Base-by-base conservation (phyloP, 352 stramenopile species). In the Hyaloperonospora brassicae region DNA sequence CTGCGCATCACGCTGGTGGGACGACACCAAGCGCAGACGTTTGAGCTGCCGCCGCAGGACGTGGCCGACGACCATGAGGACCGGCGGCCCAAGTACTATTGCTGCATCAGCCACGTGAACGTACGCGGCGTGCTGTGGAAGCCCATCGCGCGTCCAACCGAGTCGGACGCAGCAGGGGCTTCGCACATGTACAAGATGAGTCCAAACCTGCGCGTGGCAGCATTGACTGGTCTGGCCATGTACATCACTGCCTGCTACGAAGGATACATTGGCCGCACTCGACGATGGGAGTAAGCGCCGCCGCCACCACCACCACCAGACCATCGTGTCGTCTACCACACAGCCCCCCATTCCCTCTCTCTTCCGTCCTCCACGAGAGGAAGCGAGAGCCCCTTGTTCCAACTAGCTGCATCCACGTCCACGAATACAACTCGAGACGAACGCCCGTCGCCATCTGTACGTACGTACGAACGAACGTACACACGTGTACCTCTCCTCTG, bases 51-150 rank as follows among this genome's bases (percentile, higher is more conserved):
- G 6, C 76, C 80, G 6, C 53, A 64, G 22, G 68, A 61, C 63
- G 62, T 85, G 45, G 64, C 83, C 42, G 48, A 52, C 11, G 68
- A 59, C 9, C 43, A 70, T 5, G 67, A 76, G 38, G 70, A 85
- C 41, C 64, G 55, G 35, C 47, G 59, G 45, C 81, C 79, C 9
- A 89, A 89, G 49, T 91, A 86, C 34, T 91, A 89, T 50, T 85
- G 76, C 52, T 91, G 81, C 50, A 25, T 92, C 7, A 92, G 81
- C 55, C 84, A 87, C 50, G 77, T 92, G 36, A 84, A 84, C 34
- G 76, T 79, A 17, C 52, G 82, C 6, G 79, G 79, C 1, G 52
- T 84, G 21, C 61, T 59, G 6, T 81, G 57, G 59, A 62, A 61
- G 1, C 64, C 64, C 25, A 51, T 50, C 14, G 45, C 30, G 44